Base-by-base conservation (phyloP, 768 basidiomycete species). In the Lanmaoa pseudosensibilis region DNA sequence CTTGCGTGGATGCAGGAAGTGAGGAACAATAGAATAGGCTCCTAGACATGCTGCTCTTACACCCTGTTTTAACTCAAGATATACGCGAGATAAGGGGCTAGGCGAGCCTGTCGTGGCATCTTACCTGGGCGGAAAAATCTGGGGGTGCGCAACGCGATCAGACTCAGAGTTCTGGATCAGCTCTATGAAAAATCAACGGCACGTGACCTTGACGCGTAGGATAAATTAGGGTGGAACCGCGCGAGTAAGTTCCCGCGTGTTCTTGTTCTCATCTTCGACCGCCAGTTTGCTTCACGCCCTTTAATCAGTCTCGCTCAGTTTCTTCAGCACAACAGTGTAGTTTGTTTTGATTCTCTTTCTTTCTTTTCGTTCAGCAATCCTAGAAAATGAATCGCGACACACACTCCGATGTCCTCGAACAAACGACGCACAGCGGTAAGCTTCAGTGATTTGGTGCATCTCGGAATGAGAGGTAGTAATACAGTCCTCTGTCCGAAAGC, bases 1-100 rank as follows among this genome's bases (percentile, higher is more conserved):
- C 70, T 33, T 83, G 74, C 3, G 77, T 75, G 23, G 79, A 72
- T 10, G 73, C 68, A 4, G 83, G 76, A 15, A 86, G 74, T 10
- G 67, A 55, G 71, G 72, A 52, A 80, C 69, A 45, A 79, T 82
- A 50, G 77, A 77, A 67, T 4, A 79, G 75, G 44, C 79, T 78
- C 19, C 67, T 73, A 32, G 77, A 74, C 77, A 80, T 60, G 55
- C 12, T 40, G 30, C 30, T 53, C 40, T 30, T 51, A 36, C 27
- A 34, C 30, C 37, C 27, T 30, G 39, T 41, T 46, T 40, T n/a
- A 40, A 25, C 30, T 21, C 32, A 2, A 39, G 38, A 40, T 44
- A 36, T 39, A 39, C 54, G 36, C 30, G 44, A 44, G 48, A 58
- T 50, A 50, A 46, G 25, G 32, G 18, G 27, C 33, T 11, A 30